Base-by-base conservation (phyloP, 257 asterid genomes). In the Voacanga thouarsii region DNA sequence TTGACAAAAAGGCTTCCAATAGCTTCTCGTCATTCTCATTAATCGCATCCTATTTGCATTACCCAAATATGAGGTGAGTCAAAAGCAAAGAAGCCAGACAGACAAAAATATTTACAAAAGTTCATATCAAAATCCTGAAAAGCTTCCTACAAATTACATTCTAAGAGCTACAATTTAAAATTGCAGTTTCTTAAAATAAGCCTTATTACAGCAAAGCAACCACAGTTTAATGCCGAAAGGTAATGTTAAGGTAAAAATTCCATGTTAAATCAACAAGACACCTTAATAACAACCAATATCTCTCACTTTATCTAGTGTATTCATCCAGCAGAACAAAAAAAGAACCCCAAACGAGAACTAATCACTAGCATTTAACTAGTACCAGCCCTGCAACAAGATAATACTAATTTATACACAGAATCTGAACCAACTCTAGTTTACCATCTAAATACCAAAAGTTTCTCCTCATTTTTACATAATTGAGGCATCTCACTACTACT, bases 11-110 rank as follows among this genome's bases (percentile, higher is more conserved):
- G 61, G 94, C 87, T 77, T 90, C 96, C 78, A 92, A 79, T 72
- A 92, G 87, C 87, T 83, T 87, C 77, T 89, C 93, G 15, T 96
- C 98, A 63, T 88, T 92, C 85, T 90, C 96, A 39, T 89, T 88
- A 73, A 93, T 83, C 75, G 83, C 82, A 75, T 88, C 92, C 99
- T 94, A 79, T 83, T 51, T 12, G 12, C 30, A 30, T 15, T 65
- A 12, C 33, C 41, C 56, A 71, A 81, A 82, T 50, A 12, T 11
- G 39, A 77, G 26, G 30, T 8, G 14, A 55, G 23, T n/a, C 12
- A 19, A 69, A 75, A 21, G 6, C 5, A 33, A 56, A 41, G 41
- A 59, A 0, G 39, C 39, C 24, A 45, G 6, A 2, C 24, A 56
- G 41, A 6, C 7, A 47, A n/a, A 21, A 16, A 50, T n/a, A 64